A percentile compares a stretch with the other conserved stretches of the same genome.
Conservation (phyloP, 2,329 filamentous ascomycete genomes). For the Fusarium udum region DNA sequence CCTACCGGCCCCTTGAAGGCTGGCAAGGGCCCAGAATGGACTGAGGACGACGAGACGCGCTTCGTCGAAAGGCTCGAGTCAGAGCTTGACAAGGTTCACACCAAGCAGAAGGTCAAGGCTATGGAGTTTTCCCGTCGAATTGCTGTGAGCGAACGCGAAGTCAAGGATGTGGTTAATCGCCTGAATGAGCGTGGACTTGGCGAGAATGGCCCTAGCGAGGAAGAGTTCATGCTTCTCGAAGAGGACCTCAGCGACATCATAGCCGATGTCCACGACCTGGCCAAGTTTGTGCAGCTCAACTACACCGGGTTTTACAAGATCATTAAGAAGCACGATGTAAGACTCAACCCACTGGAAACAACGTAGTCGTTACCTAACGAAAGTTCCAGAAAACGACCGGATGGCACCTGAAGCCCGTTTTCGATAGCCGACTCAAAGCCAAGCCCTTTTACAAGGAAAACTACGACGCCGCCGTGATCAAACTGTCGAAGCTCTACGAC, state of each 20-base stretch:
- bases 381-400: conserved; percentile 82
- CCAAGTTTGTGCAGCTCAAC: conserved; percentile 98
- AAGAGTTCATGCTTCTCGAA: conserved; percentile 93
- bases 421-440: conserved; percentile 90
- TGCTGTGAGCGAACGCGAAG: conserved; percentile 86
- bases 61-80: conserved; percentile 89
- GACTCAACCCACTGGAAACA: conserved; percentile 43
- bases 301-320: conserved; percentile 99
- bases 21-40: conserved; percentile 72
- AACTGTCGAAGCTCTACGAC: conserved; percentile 95
- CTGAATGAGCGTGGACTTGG: conserved; percentile 70
- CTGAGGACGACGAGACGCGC: conserved; percentile 87
- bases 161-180: conserved; percentile 83
- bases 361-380: conserved; percentile 31
- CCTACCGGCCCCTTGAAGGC: conserved; percentile 63
- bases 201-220: conserved; percentile 76
- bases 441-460: conserved; percentile 99
- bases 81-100: conserved; percentile 97
- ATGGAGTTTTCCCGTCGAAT: conserved; percentile 95
- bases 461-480: conserved; percentile 94
- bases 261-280: conserved; percentile 95
- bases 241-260: conserved; percentile 97
- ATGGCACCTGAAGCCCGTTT: conserved; percentile 95
- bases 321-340: conserved; percentile 98
- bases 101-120: conserved; percentile 96